These are phyloP conservation scores for Periconia sp. DNA, from an alignment of 2,329 filamentous ascomycete species.

Conservation along the genomic window DNA sequence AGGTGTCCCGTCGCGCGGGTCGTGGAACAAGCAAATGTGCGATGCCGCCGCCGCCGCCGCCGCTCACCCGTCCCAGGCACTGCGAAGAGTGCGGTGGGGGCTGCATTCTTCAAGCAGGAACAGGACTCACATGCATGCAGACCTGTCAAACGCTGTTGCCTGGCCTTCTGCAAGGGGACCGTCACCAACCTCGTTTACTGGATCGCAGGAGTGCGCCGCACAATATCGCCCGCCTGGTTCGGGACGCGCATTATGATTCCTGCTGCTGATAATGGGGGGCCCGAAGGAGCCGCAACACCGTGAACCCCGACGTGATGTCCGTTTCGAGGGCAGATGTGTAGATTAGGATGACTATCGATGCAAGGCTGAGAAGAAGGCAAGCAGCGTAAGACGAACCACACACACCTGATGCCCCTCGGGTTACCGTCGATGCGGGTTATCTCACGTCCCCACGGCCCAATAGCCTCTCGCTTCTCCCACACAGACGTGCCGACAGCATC, in stretches of 20 bases:
- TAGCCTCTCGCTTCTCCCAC: conserved; percentile 9
- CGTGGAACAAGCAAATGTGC: conserved; percentile 13
- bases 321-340: neutral
- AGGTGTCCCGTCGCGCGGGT: conserved; percentile 13
- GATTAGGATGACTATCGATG: conserved; percentile 13
- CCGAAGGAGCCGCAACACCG: conserved; percentile 7
- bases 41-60: conserved; percentile 6
- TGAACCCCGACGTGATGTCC: conserved; percentile 4
- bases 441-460: conserved; percentile 8
- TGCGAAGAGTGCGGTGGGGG: conserved; percentile 7
- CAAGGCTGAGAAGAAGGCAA: conserved; percentile 12
- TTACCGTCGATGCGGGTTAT: conserved; percentile 19
- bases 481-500: conserved; percentile 21
- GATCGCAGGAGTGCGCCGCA: conserved; percentile 14
- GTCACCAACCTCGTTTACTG: conserved; percentile 12
- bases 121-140: conserved; percentile 20
- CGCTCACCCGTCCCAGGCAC: conserved; percentile 15
- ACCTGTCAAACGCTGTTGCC: conserved; percentile 21
- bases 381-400: conserved; percentile 11
- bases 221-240: conserved; percentile 13
- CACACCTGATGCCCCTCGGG: conserved; percentile 18
- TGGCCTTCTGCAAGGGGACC: conserved; percentile 16
- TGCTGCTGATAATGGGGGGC: conserved; percentile 1
- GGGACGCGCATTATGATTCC: conserved; percentile 8
- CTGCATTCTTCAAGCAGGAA: conserved; percentile 14